Conservation (phyloP, 768 basidiomycete genomes). For the Leccinum boreale region DNA sequence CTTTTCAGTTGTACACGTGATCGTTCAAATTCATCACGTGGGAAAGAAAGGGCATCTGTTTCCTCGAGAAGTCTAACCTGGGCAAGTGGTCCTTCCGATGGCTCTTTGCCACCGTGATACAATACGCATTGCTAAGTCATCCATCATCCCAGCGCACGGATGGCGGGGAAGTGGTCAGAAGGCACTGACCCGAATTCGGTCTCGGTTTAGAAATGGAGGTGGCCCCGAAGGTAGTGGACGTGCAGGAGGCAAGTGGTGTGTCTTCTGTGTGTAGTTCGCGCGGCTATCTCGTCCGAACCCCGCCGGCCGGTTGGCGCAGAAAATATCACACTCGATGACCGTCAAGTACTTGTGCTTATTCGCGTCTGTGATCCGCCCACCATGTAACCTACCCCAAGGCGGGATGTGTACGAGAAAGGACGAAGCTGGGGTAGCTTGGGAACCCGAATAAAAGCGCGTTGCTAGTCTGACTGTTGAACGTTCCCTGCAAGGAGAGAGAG, state of each 20-base stretch:
- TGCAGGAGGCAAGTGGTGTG: slow-evolving; percentile 1
- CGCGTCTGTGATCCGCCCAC: slow-evolving; percentile 11
- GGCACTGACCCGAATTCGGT: neutral
- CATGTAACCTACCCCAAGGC: neutral
- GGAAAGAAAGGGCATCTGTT: slow-evolving; percentile 4
- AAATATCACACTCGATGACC: neutral
- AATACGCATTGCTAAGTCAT: neutral
- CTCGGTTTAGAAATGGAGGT: neutral
- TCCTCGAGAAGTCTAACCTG: slow-evolving; percentile 1
- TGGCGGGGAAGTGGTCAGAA: neutral
- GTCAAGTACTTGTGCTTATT: neutral
- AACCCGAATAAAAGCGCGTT: slow-evolving; percentile 4
- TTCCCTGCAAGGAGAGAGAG: neutral
- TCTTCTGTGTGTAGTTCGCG: neutral
- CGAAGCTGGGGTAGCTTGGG: neutral
- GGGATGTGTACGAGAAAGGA: neutral
- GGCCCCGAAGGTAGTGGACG: slow-evolving; percentile 6
- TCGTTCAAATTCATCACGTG: slow-evolving; percentile 22
- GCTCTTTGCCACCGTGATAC: neutral
- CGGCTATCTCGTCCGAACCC: neutral
- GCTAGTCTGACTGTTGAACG: slow-evolving; percentile 2
- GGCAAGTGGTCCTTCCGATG: slow-evolving; percentile 7
- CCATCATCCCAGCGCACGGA: neutral
- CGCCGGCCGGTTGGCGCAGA: slow-evolving; percentile 1
- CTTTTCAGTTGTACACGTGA: slow-evolving; percentile 18